Base-by-base conservation (phyloP, 257 asterid species). In the Jacaranda copaia region DNA sequence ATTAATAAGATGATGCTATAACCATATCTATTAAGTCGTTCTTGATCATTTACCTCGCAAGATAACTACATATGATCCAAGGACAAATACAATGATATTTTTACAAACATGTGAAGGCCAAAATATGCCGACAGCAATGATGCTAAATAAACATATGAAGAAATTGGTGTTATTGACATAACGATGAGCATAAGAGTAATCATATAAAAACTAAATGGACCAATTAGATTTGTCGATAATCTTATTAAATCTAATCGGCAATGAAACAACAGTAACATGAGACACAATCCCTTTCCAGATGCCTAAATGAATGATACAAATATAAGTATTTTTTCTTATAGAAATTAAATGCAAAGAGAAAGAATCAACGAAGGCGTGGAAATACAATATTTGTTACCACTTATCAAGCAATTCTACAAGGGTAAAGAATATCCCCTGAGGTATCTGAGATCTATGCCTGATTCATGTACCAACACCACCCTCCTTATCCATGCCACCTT, bases 401-500 rank as follows among this genome's bases (percentile, higher is more conserved):
- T n/a, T n/a, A n/a, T n/a, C n/a, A n/a, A 39, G 55, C 45, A 13
- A 69, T 64, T 14, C 81, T 87, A 88, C 67, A 59, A 70, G 43
- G 92, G 87, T 77, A 91, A 84, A 81, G 91, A 73, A 73, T 85
- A 91, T 52, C 98, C 96, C 46, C 97, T 85, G 60, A 93, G 96
- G 76, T 71, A 85, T 68, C 87, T 86, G 1, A 96, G 91, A 79
- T 93, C 96, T 36, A 93, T 97, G 10, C 98, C 98, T 0, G 98
- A 91, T 76, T 93, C 98, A 15, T 94, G 89, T 40, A 80, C 79
- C 87, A 91, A 45, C 1, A 96, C 98, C 82, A 91, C 88, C 80
- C 98, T 89, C 64, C 98, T 96, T 0, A 97, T 93, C 77, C 98
- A 84, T 9, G 96, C 98, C 85, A 93, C 98, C 98, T 93, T 76